phyloP scores from a whole-genome alignment of 176 grass and related monocot genomes.

The Avena insularis region DNA sequence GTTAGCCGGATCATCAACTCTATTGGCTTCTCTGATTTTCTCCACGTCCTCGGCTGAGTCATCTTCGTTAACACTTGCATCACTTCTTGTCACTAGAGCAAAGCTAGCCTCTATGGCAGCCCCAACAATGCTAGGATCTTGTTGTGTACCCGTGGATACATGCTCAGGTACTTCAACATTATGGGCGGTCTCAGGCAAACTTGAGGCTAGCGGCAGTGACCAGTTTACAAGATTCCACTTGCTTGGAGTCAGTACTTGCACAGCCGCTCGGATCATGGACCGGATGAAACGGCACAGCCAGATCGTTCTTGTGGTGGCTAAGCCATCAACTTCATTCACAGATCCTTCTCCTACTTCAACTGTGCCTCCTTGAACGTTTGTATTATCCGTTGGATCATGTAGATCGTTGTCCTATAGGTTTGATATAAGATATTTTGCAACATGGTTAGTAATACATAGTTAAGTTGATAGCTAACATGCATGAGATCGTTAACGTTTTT shows the following conservation, averaged over 20 bases:
- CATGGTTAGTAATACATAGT: not conserved
- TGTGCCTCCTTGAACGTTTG: not conserved
- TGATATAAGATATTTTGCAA: not conserved
- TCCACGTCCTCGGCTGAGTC: not conserved
- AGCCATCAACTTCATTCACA: not conserved
- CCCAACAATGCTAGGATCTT: not conserved
- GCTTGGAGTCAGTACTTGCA: not conserved
- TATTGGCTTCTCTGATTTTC: not conserved
- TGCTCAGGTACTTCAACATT: not conserved
- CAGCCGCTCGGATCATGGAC: not conserved
- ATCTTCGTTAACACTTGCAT: not conserved
- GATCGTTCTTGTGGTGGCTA: not conserved
- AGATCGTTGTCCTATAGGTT: not conserved
- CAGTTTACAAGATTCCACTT: not conserved
- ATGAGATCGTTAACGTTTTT: not conserved
- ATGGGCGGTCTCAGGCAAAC: not conserved
- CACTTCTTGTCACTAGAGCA: not conserved
- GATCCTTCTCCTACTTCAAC: not conserved
- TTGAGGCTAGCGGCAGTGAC: not conserved
- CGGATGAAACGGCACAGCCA: not conserved
- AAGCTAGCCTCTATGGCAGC: not conserved
- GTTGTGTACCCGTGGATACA: not conserved
- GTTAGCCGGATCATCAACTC: not conserved
- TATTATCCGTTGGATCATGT: not conserved
- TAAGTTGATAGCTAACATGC: not conserved